Evolutionary conservation across 2,329 filamentous ascomycete species (phyloP).

Genomic region (Tympanopsis confertula): DNA sequence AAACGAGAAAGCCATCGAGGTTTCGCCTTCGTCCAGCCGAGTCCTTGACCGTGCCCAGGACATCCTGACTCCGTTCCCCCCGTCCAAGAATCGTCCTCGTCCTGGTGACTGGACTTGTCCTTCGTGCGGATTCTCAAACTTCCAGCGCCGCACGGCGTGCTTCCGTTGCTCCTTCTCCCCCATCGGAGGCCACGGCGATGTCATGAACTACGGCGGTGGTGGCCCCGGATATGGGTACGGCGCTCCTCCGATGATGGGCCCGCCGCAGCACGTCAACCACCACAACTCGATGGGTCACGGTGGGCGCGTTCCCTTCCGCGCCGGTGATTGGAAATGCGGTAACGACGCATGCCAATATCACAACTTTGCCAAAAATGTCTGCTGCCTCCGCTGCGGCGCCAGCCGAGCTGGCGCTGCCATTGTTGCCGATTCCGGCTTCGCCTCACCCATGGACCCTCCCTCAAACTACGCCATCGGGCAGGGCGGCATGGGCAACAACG

Average conservation of each 20-base stretch:
- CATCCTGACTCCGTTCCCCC: slow-evolving; percentile 92
- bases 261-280: slow-evolving; percentile 63
- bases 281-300: slow-evolving; percentile 67
- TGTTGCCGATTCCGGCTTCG: slow-evolving; percentile 85
- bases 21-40: slow-evolving; percentile 91
- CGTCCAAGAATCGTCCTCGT: slow-evolving; percentile 93
- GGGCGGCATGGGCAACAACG: slow-evolving; percentile 73
- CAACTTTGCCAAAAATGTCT: slow-evolving; percentile 99
- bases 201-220: slow-evolving; percentile 50
- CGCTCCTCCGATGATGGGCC: slow-evolving; percentile 71
- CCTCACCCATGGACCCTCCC: slow-evolving; percentile 77
- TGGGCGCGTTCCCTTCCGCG: slow-evolving; percentile 88
- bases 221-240: slow-evolving; percentile 52
- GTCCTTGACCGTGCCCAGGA: slow-evolving; percentile 92
- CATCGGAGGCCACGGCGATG: slow-evolving; percentile 63
- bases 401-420: slow-evolving; percentile 88
- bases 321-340: slow-evolving; percentile 97
- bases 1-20: slow-evolving; percentile 98
- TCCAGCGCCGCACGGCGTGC: slow-evolving; percentile 93
- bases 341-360: slow-evolving; percentile 96
- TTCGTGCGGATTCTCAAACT: slow-evolving; percentile 97
- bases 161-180: slow-evolving; percentile 99
- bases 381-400: slow-evolving; percentile 89
- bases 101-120: slow-evolving; percentile 99
- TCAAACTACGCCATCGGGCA: slow-evolving; percentile 77